These are phyloP conservation scores for Boletus mariae DNA, from an alignment of 1,284 basidiomycete species.

Conservation along the genomic window DNA sequence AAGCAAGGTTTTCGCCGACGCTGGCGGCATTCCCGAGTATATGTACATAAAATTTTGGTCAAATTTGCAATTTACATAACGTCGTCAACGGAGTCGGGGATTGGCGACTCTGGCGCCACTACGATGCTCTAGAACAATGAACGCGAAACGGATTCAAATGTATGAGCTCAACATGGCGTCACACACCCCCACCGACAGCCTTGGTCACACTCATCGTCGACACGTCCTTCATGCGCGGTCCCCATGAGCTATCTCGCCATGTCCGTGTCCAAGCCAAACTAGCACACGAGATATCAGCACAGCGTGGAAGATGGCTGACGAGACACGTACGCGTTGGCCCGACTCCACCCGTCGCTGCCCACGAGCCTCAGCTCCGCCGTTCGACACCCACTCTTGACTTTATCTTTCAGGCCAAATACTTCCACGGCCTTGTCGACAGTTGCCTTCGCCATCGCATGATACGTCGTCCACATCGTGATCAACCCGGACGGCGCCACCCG, in stretches of 20 bases:
- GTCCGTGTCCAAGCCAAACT: constrained; percentile 88
- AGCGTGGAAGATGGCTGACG: background rate
- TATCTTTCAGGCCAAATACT: constrained; percentile 64
- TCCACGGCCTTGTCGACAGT: constrained; percentile 88
- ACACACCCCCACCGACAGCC: constrained; percentile 68
- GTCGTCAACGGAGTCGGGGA: too few relatives aligned
- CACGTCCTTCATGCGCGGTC: constrained; percentile 93
- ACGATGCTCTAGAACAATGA: too few relatives aligned
- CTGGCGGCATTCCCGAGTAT: too few relatives aligned
- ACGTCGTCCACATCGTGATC: constrained; percentile 98
- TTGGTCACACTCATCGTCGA: constrained; percentile 50
- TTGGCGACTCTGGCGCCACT: too few relatives aligned
- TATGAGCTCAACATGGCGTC: background rate
- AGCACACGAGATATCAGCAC: background rate
- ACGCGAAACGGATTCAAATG: too few relatives aligned
- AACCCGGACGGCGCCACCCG: constrained; percentile 80
- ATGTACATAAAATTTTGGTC: too few relatives aligned
- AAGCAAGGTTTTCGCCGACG: too few relatives aligned
- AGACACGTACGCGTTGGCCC: constrained; percentile 46
- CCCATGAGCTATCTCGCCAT: constrained; percentile 93
- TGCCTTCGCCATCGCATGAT: constrained; percentile 95
- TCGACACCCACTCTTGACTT: constrained; percentile 63
- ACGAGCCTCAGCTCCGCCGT: constrained; percentile 83
- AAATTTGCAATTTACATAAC: too few relatives aligned
- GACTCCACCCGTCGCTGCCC: constrained; percentile 93